Base-by-base conservation (phyloP, 2,329 filamentous ascomycete species). In the Nemania sp. region DNA sequence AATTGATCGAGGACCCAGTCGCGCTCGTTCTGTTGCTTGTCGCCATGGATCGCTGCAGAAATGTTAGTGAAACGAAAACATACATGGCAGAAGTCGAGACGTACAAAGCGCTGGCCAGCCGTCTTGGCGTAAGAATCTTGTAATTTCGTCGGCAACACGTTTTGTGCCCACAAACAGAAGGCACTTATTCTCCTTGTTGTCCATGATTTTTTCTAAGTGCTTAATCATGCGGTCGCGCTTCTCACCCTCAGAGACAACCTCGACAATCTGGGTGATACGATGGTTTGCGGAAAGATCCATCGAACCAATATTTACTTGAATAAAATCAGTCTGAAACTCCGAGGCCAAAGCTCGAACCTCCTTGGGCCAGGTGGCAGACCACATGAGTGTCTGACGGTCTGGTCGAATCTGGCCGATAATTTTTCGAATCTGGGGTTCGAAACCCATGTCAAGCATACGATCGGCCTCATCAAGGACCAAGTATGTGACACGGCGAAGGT, bases 381-480 rank as follows among this genome's bases (percentile, higher is more conserved):
- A 99, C 91, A 99, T 96, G 80, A 94, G 94, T 60, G 94, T 99
- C 76, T 99, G 94, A 82, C 94, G 88, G 73, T 99, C 94, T 49
- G 94, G 94, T 66, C 94, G 91, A 75, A 97, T 97, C 78, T 99
- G 94, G 61, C 89, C 83, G 65, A 99, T 92, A 64, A 99, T 97
- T 81, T 97, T 97, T 80, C 94, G 91, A 68, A 99, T 97, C 75
- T 97, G 94, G 64, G 94, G 94, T 79, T 99, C 94, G 77, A 99
- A 97, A 85, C 94, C 94, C 94, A 99, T 99, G 79, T 99, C 94
- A 73, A 99, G 82, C 94, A 99, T 99, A 70, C 94, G 93, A 78
- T 99, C 94, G 72, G 94, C 94, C 80, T 99, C 94, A 68, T 99
- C 94, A 61, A 99, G 91, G 64, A 97, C 94, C 53, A 99, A 82